Base-by-base conservation (phyloP, 768 basidiomycete genomes). In the Kwoniella bestiolae region DNA sequence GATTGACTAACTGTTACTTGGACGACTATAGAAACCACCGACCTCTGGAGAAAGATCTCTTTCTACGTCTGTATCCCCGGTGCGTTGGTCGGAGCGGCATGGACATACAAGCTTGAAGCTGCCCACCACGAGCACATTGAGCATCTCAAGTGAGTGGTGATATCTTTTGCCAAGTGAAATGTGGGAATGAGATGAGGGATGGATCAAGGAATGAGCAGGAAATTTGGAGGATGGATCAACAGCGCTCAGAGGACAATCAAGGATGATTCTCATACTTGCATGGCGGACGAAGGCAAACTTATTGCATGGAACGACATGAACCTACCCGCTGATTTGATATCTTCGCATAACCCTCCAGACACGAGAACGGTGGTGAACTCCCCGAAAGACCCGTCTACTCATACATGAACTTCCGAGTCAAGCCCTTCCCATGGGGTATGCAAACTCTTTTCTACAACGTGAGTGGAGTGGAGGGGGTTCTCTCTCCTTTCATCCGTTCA, bases 321-420 rank as follows among this genome's bases (percentile, higher is more conserved):
- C n/a, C n/a, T n/a, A n/a, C n/a, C n/a, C n/a, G n/a, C n/a, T n/a
- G n/a, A n/a, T n/a, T 6, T 18, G 12, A 28, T 31, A 29, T 14
- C 18, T 3, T 28, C 8, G 29, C 38, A 6, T 18, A 11, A 31
- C 14, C 9, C 31, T 25, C 11, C 44, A 70, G 69, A 61, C 63
- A 76, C 59, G 75, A 71, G 34, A 73, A 78, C 69, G 74, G 71
- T 56, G 77, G 76, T 56, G 76, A 76, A 50, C 50, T 68, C 46
- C 74, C 71, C 50, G 79, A 76, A 49, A 66, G 79, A 61, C 67
- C 71, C 50, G 73, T 78, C 23, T 80, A 80, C 72, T 76, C 78
- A 29, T 80, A 79, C 79, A 79, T 80, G 79, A 80, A 80, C 74
- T 74, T 78, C 68, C 69, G 78, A 50, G 76, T 70, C 76, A 80